Conservation (phyloP, 148 eudicot genomes). For the Cornus controversa region DNA sequence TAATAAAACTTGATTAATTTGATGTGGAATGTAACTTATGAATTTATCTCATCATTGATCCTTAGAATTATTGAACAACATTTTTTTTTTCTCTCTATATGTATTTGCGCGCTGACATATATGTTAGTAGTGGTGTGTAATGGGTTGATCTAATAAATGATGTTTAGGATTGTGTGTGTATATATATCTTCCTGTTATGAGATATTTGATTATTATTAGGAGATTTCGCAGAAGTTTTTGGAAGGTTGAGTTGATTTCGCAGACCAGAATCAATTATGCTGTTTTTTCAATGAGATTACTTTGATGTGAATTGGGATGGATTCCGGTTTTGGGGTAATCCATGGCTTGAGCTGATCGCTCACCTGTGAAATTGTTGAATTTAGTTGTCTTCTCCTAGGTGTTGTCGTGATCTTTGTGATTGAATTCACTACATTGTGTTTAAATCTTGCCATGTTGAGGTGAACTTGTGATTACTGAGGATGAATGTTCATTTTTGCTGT, state of each 20-base stretch:
- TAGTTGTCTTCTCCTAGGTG: no score
- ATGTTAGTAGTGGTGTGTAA: not conserved
- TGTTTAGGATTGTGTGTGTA: not conserved
- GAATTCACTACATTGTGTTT: not conserved
- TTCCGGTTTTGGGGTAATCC: no score
- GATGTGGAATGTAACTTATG: not conserved
- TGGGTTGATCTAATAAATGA: slow-evolving; percentile 1
- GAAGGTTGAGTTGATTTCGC: not conserved
- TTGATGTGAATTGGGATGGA: not conserved
- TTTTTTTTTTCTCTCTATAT: not conserved
- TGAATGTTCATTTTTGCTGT: no score
- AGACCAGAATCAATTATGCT: not conserved
- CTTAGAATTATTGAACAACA: not conserved
- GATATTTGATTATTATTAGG: not conserved
- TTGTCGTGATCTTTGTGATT: not conserved
- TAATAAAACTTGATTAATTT: not conserved
- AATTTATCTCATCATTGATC: not conserved
- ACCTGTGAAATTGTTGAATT: not conserved
- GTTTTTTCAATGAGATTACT: no score
- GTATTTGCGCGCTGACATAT: not conserved
- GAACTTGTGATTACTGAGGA: not conserved
- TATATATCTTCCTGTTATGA: no score
- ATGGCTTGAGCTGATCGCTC: no score
- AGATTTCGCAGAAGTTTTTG: not conserved
- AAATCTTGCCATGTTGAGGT: not conserved